A percentile compares a stretch with the other conserved stretches of the same genome.
Conservation (phyloP, 805 yeast genomes). For the Wickerhamomyces tratensis region DNA sequence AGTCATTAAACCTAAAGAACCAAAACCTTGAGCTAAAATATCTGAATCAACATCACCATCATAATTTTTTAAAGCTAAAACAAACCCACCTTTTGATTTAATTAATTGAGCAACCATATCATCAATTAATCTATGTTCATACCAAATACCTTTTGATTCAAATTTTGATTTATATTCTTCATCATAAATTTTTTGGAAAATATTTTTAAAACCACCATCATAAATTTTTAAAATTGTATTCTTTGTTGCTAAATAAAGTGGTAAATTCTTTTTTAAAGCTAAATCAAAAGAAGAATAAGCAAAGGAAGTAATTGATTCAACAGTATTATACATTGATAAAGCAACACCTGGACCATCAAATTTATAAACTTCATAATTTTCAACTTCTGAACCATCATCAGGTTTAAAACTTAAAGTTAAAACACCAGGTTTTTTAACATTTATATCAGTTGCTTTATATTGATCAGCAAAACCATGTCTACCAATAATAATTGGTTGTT, state of each 20-base stretch:
- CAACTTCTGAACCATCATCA: constrained; percentile 43
- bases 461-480: constrained; percentile 98
- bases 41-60: constrained; percentile 98
- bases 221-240: constrained; percentile 90
- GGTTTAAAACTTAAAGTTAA: constrained; percentile 74
- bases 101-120: constrained; percentile 99
- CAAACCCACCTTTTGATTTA: constrained; percentile 89
- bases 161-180: constrained; percentile 57
- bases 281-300: constrained; percentile 89
- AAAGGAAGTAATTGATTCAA: constrained; percentile 80
- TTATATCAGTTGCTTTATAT: constrained; percentile 84
- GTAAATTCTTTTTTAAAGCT: constrained; percentile 71
- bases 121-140: constrained; percentile 92
- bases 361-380: constrained; percentile 54
- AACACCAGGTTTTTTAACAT: constrained; percentile 72
- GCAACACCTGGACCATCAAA: constrained; percentile 68
- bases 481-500: constrained; percentile 91
- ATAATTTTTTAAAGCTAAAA: constrained; percentile 94
- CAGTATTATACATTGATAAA: constrained; percentile 92
- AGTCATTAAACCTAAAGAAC: constrained; percentile 94
- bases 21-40: constrained; percentile 96
- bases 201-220: constrained; percentile 94
- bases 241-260: constrained; percentile 82
- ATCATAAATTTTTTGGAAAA: constrained; percentile 75
- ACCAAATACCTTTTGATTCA: constrained; percentile 82